These are phyloP conservation scores for Striga asiatica DNA, from an alignment of 257 asterid species.

Conservation along the genomic window DNA sequence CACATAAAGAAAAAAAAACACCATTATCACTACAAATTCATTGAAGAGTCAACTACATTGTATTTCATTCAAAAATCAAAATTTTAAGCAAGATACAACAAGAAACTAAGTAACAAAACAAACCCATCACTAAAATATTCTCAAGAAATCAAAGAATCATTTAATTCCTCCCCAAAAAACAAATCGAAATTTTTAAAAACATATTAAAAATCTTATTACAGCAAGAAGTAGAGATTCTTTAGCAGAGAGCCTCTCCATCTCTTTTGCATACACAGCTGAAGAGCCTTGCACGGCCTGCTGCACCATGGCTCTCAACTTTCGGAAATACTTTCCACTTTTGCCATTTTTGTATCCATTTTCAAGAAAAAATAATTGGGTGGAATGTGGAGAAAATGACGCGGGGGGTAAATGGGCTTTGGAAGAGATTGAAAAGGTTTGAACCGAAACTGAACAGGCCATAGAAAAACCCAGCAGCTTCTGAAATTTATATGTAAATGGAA, in stretches of 20 bases:
- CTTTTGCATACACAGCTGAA: conserved; percentile 78
- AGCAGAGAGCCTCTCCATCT: conserved; percentile 87
- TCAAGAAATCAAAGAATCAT: neutral
- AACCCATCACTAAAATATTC: neutral
- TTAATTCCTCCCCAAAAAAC: neutral
- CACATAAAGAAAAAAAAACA: neutral
- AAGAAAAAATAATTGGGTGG: neutral
- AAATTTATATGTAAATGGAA: too few species aligned
- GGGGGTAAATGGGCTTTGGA: conserved; percentile 8
- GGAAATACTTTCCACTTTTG: neutral
- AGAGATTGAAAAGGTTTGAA: conserved; percentile 17
- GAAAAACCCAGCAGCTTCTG: too few species aligned
- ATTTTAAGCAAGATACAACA: neutral
- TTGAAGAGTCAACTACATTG: neutral
- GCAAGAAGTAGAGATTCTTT: conserved; percentile 88
- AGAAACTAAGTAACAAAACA: neutral
- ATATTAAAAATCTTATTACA: conserved; percentile 18
- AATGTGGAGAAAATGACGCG: conserved; percentile 1
- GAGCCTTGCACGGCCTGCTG: conserved; percentile 63
- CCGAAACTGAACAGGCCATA: conserved; percentile 32
- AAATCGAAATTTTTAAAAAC: neutral
- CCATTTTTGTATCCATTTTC: conserved; percentile 10
- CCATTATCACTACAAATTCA: neutral
- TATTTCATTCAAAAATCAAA: neutral
- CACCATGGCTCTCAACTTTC: conserved; percentile 46